These are phyloP conservation scores for Lathyrus sativus DNA, from an alignment of 306 rosid species.

Conservation along the genomic window DNA sequence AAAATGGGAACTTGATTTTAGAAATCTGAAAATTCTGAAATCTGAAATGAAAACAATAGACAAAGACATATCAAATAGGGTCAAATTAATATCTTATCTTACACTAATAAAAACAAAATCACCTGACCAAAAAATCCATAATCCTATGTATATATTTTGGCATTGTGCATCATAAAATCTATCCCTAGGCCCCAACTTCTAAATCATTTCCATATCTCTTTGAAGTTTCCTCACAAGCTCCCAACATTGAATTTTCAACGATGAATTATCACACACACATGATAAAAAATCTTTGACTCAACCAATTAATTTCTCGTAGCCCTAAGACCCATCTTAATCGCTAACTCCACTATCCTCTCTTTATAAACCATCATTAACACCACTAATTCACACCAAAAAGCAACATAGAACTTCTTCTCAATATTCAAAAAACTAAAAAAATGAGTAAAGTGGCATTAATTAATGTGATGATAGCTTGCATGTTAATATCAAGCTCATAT, in stretches of 20 bases:
- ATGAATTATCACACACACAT: neutral
- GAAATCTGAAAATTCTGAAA: no score
- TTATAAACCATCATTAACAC: constrained; percentile 36
- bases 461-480: constrained; percentile 33
- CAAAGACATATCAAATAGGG: no score
- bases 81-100: no score
- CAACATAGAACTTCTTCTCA: no score
- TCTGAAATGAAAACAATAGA: no score
- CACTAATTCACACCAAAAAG: neutral
- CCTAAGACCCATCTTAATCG: neutral
- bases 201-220: neutral
- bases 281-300: neutral
- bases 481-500: constrained; percentile 28
- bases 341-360: constrained; percentile 19
- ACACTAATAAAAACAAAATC: neutral
- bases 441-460: constrained; percentile 27
- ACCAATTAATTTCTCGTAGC: constrained; percentile 1
- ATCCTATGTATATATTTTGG: neutral
- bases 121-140: neutral
- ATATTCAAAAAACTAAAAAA: neutral
- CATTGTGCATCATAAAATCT: neutral
- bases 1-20: no score
- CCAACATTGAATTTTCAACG: constrained; percentile 11
- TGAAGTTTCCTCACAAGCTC: neutral
- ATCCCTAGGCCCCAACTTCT: neutral